Evolutionary conservation across 192 early-diverging fungal species (phyloP), one percentile per base, ranked within the genome.

Genomic region (Coemansia sp.): DNA sequence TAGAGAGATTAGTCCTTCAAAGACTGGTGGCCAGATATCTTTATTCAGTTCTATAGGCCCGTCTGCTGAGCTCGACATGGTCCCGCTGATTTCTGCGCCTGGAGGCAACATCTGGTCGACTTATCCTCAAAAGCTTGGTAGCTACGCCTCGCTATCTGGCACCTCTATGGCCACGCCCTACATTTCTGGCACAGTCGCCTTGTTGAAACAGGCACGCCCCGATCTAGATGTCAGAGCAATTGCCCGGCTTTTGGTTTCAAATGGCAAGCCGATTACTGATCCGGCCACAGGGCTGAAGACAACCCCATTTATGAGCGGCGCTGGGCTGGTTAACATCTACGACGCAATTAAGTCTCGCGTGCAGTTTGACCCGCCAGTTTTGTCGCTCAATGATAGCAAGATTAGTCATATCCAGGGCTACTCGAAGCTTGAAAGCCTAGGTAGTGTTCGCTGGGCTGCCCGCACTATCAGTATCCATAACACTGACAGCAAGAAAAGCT

Each of bases 141-240:
- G 53, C 23, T 85, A 83, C 13, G 65, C 65, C 23, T 62, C 80
- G 18, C 39, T 81, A n/a, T 84, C 86, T 18, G 93, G 92, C 18
- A 94, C 93, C 10, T 91, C 89, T 24, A 94, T 95, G 93, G 84
- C 93, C 4, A 79, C 84, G 23, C 91, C 93, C 0, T 89, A 90
- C 63, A 70, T 89, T 18, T 84, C 88, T 18, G 93, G 92, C 8
- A 64, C 85, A 3, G 69, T 86, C 3, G 92, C 91, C 1, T 69
- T 95, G 26, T 64, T 88, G 11, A 73, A 85, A 50, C 83, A 89
- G 56, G 78, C 78, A 7, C 60, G 66, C 22, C 83, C 82, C 9
- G 51, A 69, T 11, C 59, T 71, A 18, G 49, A 22, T 2, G 64
- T 62, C 55, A 59, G 54, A 16, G 65, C 60, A 16, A 62, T 70